Base-by-base conservation (phyloP, 805 yeast species). In the Grigorovia transvaalensis region DNA sequence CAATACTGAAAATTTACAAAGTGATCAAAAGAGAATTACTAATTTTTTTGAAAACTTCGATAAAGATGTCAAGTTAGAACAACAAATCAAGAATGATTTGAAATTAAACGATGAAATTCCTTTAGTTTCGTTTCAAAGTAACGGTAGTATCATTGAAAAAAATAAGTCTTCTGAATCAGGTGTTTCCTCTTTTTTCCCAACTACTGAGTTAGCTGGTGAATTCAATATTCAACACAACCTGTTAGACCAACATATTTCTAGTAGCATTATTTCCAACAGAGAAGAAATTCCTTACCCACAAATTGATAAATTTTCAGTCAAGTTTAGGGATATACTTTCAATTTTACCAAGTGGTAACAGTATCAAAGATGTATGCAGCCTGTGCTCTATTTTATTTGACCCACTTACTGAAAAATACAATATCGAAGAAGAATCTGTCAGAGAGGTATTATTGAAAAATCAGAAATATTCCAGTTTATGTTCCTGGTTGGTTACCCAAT, bases 321-420 rank as follows among this genome's bases (percentile, higher is more conserved):
- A 63, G 18, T 61, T 69, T 18, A 57, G 69, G 13, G 54, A 60
- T 46, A 53, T 50, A 50, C 58, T 50, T 45, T 58, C 33, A 53
- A 56, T 56, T 9, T 48, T 56, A 8, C 54, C 51, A 5, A 19
- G 49, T 8, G 42, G 56, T 9, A 53, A 59, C 8, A 35, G 53
- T 1, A 66, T 67, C 11, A 73, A 56, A 30, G 59, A 63, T 4
- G 57, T 75, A 12, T 77, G 88, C 79, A 71, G 72, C n/a, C 68
- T 85, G 45, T 77, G 84, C 1, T 77, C 86, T 0, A 74, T 80
- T 19, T 69, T 89, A 45, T 85, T 85, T 66, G 87, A 81, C 61
- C 69, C 70, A 18, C 54, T 60, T 27, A 46, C 48, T 5, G 23
- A 65, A 4, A 46, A 62, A 6, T 58, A 59, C 5, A 54, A 53